Percentiles rank a stretch among this genome's conserved stretches.
Evolutionary conservation across 768 basidiomycete genomes (phyloP).

Genomic region (Hypholoma fasciculare): DNA sequence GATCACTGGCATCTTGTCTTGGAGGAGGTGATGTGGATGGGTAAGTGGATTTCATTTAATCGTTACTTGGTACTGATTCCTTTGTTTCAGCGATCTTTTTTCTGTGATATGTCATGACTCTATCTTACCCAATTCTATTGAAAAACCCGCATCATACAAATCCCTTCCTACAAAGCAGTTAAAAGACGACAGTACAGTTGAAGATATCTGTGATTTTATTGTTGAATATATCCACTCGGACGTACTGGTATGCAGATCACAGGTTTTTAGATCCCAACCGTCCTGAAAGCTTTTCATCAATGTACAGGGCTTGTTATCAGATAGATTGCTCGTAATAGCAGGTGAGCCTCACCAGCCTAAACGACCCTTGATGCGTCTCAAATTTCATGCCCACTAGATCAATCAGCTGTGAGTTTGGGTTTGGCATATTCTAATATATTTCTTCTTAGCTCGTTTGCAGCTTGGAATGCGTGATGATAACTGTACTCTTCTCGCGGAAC

Average conservation of each 20-base stretch:
- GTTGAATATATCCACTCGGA: constrained; percentile 86
- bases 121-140: constrained; percentile 52
- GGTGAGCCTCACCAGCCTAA: constrained; percentile 37
- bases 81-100: constrained; percentile 55
- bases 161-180: constrained; percentile 36
- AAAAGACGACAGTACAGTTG: constrained; percentile 52
- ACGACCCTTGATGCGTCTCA: not conserved
- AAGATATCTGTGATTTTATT: constrained; percentile 79
- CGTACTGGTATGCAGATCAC: constrained; percentile 54
- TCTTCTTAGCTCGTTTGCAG: constrained; percentile 31
- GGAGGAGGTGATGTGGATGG: constrained; percentile 84
- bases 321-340: constrained; percentile 68
- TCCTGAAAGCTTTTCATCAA: not conserved
- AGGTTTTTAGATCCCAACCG: not conserved
- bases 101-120: constrained; percentile 56
- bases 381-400: constrained; percentile 44
- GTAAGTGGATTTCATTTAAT: constrained; percentile 31
- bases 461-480: constrained; percentile 57
- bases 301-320: constrained; percentile 65
- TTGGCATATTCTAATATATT: not conserved
- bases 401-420: constrained; percentile 53
- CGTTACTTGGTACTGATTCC: not conserved
- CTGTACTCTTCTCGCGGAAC: constrained; percentile 58
- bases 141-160: constrained; percentile 53
- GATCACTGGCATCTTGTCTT: constrained; percentile 68